Conservation (phyloP, 441 rosid genomes). For the Populus trichocarpa region DNA sequence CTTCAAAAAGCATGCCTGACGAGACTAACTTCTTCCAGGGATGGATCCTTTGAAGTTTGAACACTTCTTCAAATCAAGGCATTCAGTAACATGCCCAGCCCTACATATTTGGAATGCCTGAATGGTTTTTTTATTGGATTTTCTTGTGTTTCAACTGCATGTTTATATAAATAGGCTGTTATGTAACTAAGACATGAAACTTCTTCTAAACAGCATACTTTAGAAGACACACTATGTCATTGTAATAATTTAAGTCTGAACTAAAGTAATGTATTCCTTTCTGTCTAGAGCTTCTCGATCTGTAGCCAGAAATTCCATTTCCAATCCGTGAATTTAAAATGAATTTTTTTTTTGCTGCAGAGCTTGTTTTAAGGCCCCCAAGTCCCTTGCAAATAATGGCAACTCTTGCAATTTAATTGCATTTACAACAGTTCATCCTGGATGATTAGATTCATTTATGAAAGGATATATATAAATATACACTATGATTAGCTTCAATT, state of each 20-base stretch:
- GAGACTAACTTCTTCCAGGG: conserved; percentile 76
- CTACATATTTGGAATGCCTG: background rate
- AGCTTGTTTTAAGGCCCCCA: too few relatives aligned
- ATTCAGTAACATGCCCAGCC: background rate
- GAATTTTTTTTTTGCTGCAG: background rate
- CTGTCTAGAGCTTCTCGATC: background rate
- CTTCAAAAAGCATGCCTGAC: conserved; percentile 37
- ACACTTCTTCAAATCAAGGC: background rate
- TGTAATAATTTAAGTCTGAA: background rate
- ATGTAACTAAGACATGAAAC: background rate
- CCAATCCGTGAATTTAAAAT: background rate
- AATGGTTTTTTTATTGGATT: background rate
- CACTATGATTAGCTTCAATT: background rate
- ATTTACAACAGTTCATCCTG: background rate
- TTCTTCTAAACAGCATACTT: background rate
- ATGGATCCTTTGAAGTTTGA: conserved; percentile 61
- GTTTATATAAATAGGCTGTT: background rate
- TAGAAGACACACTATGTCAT: background rate
- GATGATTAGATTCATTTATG: background rate
- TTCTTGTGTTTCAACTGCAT: conserved; percentile 1
- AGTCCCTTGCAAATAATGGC: too few relatives aligned
- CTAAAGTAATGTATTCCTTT: background rate
- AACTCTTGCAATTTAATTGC: background rate
- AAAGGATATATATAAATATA: background rate
- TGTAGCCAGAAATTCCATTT: background rate